Base-by-base conservation (phyloP, 2,329 filamentous ascomycete genomes). In the Immersiporthe knoxdaviesiana region DNA sequence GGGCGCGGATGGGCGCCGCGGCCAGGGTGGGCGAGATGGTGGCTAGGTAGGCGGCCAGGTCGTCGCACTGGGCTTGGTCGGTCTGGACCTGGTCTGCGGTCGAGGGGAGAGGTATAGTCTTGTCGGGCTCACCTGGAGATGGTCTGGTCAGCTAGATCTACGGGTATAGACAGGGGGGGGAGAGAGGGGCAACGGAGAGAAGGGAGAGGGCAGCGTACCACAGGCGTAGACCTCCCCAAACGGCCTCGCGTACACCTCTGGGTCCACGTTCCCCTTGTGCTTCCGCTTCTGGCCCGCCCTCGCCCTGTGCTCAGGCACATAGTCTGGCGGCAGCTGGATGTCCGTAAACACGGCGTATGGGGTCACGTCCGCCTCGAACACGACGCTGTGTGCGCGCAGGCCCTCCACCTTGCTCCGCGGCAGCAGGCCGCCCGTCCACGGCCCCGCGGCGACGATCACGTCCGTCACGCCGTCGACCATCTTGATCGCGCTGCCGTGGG, bases 171-270 rank as follows among this genome's bases (percentile, higher is more conserved):
- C 37, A 70, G 35, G 35, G 35, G 35, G 35, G 35, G 35, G 47
- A 44, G 44, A 12, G 47, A 52, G 24, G 18, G 41, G 37, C 12
- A 27, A 12, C 39, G 50, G 41, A 14, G 24, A n/a, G 0, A 37
- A 39, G 16, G 24, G 10, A 16, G 37, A 44, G 24, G 35, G 5
- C 18, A 24, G 77, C 82, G 67, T 75, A 86, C 94, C 96, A 77
- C 96, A 99, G 0, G 93, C 94, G 78, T 99, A 99, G 14, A 97
- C 91, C 77, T 97, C 94, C 67, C 91, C 88, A 77, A 93, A 91
- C 0, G 94, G 94, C 4, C 96, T 87, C 0, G 96, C 92, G 78
- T 99, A 99, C 72, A 98, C 96, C 79, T 99, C 96, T 0, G 96
- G 96, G 35, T 93, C 90, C 16, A 93, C 93, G 24, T 86, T 86